Conservation (phyloP, 2,329 filamentous ascomycete species). For the Fusarium sp. region DNA sequence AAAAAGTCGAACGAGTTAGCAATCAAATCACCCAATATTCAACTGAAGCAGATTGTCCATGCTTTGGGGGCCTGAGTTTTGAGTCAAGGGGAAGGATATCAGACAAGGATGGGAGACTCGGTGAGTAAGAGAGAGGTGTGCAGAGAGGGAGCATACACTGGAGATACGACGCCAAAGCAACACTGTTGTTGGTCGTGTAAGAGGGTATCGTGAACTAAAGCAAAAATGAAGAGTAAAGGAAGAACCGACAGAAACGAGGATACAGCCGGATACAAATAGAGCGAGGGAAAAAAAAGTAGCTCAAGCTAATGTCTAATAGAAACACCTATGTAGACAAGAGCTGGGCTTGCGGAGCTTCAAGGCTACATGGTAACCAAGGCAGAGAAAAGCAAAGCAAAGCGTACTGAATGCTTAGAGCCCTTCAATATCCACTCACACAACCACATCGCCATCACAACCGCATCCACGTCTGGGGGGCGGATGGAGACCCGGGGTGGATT, state of each 20-base stretch:
- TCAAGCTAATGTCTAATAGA: slow-evolving; percentile 32
- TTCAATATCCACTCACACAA: slow-evolving; percentile 37
- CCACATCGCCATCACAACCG: slow-evolving; percentile 37
- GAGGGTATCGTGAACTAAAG: slow-evolving; percentile 31
- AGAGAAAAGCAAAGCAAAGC: slow-evolving; percentile 14
- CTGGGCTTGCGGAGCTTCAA: slow-evolving; percentile 11
- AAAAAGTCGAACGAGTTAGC: slow-evolving; percentile 49
- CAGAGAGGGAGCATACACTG: slow-evolving; percentile 25
- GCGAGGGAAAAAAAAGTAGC: slow-evolving; percentile 6
- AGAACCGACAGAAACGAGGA: slow-evolving; percentile 14
- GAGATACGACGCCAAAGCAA: slow-evolving; percentile 17
- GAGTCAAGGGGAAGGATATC: slow-evolving; percentile 37
- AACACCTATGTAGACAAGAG: slow-evolving; percentile 32
- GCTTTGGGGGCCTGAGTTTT: slow-evolving; percentile 33
- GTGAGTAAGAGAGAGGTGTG: slow-evolving; percentile 30
- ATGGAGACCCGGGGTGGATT: slow-evolving; percentile 48
- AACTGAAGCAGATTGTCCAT: slow-evolving; percentile 33
- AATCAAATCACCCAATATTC: slow-evolving; percentile 32
- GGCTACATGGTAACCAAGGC: slow-evolving; percentile 15
- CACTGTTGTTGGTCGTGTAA: slow-evolving; percentile 26
- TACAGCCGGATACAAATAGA: slow-evolving; percentile 37
- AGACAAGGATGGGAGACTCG: slow-evolving; percentile 38
- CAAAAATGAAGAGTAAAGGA: background rate
- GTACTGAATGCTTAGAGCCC: slow-evolving; percentile 17
- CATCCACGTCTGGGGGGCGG: slow-evolving; percentile 47